Evolutionary conservation across 78 protist genomes (phyloP).

Genomic region (Dictyostelium capitatum): DNA sequence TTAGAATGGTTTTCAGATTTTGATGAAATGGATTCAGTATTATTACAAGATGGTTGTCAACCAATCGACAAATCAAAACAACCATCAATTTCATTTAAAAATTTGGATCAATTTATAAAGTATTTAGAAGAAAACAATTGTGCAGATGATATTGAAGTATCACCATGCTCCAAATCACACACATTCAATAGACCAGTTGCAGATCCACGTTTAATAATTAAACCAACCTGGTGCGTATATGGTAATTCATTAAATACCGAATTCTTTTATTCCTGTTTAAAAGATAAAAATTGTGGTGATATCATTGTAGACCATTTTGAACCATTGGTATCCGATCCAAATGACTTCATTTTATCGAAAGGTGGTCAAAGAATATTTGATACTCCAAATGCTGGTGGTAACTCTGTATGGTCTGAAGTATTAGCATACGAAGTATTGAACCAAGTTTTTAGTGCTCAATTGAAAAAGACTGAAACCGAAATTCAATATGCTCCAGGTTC

Average conservation of each 20-base stretch:
- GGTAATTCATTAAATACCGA: conserved; percentile 44
- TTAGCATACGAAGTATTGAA: conserved; percentile 72
- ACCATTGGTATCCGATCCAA: conserved; percentile 54
- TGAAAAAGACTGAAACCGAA: conserved; percentile 82
- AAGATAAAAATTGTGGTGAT: conserved; percentile 59
- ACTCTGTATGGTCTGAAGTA: conserved; percentile 86
- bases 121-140: conserved; percentile 28
- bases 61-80: background rate
- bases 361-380: conserved; percentile 73
- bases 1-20: conserved; percentile 60
- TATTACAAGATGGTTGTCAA: conserved; percentile 9
- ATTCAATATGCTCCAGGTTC: conserved; percentile 73
- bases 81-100: conserved; percentile 34
- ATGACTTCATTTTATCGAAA: conserved; percentile 36
- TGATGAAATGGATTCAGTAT: conserved; percentile 1
- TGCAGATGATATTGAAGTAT: conserved; percentile 13
- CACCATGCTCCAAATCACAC: conserved; percentile 57
- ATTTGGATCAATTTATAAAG: conserved; percentile 31
- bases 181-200: conserved; percentile 57
- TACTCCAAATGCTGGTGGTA: conserved; percentile 90
- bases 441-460: conserved; percentile 45
- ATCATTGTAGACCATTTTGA: conserved; percentile 74
- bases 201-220: conserved; percentile 2
- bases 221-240: conserved; percentile 78
- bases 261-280: conserved; percentile 33